Conservation (phyloP, 78 protist genomes). For the Abeoforma whisleri region DNA sequence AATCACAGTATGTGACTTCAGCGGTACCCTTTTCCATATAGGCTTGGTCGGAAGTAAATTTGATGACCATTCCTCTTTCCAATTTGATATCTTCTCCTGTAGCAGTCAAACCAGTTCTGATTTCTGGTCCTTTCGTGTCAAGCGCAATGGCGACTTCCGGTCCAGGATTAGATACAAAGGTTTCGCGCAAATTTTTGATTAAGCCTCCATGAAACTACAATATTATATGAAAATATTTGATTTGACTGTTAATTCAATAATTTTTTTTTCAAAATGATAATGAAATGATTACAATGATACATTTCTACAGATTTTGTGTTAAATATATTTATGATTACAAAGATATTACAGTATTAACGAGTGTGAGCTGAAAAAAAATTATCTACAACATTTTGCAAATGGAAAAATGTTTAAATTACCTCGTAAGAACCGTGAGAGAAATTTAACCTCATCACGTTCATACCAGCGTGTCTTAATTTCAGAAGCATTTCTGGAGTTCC, state of each 20-base stretch:
- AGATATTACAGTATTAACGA: no score
- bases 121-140: slow-evolving; percentile 70
- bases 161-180: background rate
- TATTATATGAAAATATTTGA: no score
- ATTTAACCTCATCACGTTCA: slow-evolving; percentile 66
- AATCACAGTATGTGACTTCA: slow-evolving; percentile 17
- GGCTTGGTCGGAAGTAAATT: background rate
- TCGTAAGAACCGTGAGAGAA: slow-evolving; percentile 68
- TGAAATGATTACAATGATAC: no score
- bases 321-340: no score
- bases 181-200: slow-evolving; percentile 39
- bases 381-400: no score
- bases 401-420: no score
- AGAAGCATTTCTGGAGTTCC: slow-evolving; percentile 15
- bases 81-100: background rate
- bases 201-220: slow-evolving; percentile 36
- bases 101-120: slow-evolving; percentile 52
- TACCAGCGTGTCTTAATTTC: slow-evolving; percentile 52
- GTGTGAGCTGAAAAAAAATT: no score
- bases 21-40: background rate
- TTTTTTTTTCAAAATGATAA: no score
- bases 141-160: slow-evolving; percentile 42
- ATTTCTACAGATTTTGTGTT: no score
- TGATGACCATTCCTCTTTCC: slow-evolving; percentile 28
- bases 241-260: no score